Evolutionary conservation across 129 eudicot genomes (phyloP), one percentile per base, ranked within the genome.

Genomic region (Artemisia tridentata): DNA sequence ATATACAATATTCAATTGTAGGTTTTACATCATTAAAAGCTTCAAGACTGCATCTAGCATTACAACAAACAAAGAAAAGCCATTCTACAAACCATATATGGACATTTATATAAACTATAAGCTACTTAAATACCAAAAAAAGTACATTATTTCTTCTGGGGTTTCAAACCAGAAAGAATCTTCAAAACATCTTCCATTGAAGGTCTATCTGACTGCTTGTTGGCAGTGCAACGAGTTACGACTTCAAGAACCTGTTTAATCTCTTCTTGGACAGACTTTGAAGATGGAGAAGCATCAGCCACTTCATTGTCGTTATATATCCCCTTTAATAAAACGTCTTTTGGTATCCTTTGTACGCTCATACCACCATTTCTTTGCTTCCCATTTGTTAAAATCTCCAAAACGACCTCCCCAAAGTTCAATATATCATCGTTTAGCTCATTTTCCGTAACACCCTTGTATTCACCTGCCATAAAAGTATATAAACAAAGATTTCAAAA

Each of bases 341-440:
- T 82, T 17, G 88, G 79, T 52, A 77, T 81, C 56, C 60, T 79
- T 21, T 69, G 71, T 4, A 72, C 18, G 64, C 71, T 82, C 60
- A 49, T 66, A 69, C 82, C 84, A 57, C 82, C 90, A 72, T 80
- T 84, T 75, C 66, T 79, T 68, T 83, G 59, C 79, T 79, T 86
- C 6, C 99, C 97, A 53, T 88, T 83, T 19, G 91, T 84, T 60
- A 90, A 75, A 38, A 86, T 79, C 75, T 93, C 92, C 52, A 93
- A 69, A 54, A 84, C 73, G 5, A 89, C 29, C 78, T 81, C 85
- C 17, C 99, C 99, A 34, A 90, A 93, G 78, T 67, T 81, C 76
- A 75, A 82, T n/a, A 93, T 73, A 68, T 93, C 98, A 55, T 58
- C 80, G 54, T 63, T 51, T 4, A 87, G 46, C 61, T 89, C 96